Conservation (phyloP, 208 protist genomes). For the Acanthamoeba healyi region DNA sequence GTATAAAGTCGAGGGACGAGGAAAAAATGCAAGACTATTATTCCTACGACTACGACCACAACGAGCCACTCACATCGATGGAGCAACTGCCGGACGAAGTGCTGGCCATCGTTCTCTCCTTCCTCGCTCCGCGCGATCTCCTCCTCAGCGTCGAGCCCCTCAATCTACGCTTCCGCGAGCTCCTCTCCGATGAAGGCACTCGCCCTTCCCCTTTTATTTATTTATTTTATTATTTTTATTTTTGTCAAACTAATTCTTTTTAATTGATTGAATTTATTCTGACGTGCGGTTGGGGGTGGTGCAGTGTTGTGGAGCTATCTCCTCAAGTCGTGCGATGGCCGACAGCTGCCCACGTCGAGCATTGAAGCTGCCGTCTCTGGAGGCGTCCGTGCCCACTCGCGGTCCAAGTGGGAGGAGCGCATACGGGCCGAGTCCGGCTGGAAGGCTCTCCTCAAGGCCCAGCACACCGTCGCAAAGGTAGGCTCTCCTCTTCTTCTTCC, state of each 20-base stretch:
- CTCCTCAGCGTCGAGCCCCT: not conserved
- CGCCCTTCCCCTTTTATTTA: not conserved
- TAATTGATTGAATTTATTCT: no score
- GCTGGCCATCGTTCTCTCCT: slow-evolving; percentile 25
- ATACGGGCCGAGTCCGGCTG: slow-evolving; percentile 1
- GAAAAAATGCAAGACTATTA: not conserved
- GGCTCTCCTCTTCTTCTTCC: not conserved
- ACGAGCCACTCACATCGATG: not conserved
- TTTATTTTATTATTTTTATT: not conserved
- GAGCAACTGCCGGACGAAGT: slow-evolving; percentile 7
- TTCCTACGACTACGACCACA: no score
- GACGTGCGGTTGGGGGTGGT: no score
- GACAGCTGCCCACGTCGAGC: not conserved
- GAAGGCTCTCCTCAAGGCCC: slow-evolving; percentile 50
- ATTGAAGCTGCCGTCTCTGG: no score
- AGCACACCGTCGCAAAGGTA: not conserved
- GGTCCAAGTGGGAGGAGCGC: slow-evolving; percentile 20
- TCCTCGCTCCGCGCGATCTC: not conserved
- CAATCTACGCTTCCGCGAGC: not conserved
- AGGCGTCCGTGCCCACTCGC: not conserved
- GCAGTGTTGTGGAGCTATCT: slow-evolving; percentile 38
- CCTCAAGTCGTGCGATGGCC: not conserved
- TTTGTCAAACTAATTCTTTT: not conserved
- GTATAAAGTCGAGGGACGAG: not conserved
- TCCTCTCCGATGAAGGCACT: slow-evolving; percentile 18